Percentiles rank a stretch among this genome's conserved stretches.
Conservation (phyloP, 2,329 filamentous ascomycete species). For the Microcyclosporella mali region DNA sequence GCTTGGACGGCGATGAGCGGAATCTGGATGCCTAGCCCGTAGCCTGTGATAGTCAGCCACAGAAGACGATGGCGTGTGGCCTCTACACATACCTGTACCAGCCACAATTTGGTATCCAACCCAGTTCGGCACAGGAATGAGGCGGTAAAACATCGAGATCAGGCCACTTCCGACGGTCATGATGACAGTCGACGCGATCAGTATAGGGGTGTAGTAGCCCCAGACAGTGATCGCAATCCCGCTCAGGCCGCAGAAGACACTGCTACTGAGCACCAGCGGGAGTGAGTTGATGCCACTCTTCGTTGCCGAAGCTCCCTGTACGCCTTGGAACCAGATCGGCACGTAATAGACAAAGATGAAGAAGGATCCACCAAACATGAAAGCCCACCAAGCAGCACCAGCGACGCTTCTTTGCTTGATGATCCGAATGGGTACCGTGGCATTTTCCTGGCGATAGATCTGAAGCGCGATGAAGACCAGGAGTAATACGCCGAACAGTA, state of each 20-base stretch:
- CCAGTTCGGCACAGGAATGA: constrained; percentile 35
- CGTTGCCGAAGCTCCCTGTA: constrained; percentile 41
- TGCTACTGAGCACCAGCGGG: constrained; percentile 33
- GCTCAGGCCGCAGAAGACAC: constrained; percentile 12
- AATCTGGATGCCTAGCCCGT: constrained; percentile 46
- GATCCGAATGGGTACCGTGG: constrained; percentile 40
- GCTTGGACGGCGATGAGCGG: constrained; percentile 43
- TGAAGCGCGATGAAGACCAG: constrained; percentile 40
- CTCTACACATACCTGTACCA: constrained; percentile 34
- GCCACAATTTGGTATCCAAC: constrained; percentile 42
- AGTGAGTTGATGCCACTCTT: constrained; percentile 45
- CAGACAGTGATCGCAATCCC: constrained; percentile 36
- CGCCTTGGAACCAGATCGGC: constrained; percentile 46
- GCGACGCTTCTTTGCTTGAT: constrained; percentile 33
- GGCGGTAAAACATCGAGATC: constrained; percentile 37
- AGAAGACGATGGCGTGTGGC: too few relatives aligned
- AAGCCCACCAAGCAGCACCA: constrained; percentile 18
- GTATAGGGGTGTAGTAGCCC: constrained; percentile 48
- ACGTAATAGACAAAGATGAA: constrained; percentile 42
- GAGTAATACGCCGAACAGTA: constrained; percentile 38
- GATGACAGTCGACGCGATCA: constrained; percentile 36
- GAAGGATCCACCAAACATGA: constrained; percentile 36
- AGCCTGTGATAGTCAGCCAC: constrained; percentile 23
- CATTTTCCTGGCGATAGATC: constrained; percentile 38
- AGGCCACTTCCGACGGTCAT: constrained; percentile 44